A percentile compares a stretch with the other conserved stretches of the same genome.
These are phyloP conservation scores for Fusarium sp. DNA, from an alignment of 2,329 filamentous ascomycete genomes.

Conservation along the genomic window DNA sequence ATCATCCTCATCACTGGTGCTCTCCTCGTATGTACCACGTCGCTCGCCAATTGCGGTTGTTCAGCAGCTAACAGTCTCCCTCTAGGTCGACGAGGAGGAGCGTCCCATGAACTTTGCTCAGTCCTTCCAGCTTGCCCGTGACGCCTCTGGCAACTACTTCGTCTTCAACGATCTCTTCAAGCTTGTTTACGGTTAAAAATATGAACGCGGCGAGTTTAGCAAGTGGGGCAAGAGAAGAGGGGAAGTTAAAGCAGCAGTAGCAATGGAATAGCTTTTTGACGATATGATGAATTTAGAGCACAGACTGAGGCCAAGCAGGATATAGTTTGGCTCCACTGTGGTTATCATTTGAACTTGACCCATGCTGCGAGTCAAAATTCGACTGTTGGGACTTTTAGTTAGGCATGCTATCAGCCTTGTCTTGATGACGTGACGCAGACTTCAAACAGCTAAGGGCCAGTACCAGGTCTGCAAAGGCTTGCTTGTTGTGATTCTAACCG, in stretches of 20 bases:
- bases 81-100: slow-evolving; percentile 86
- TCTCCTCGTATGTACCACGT: slow-evolving; percentile 73
- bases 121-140: slow-evolving; percentile 84
- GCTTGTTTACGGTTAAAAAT: slow-evolving; percentile 75
- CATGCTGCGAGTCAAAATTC: slow-evolving; percentile 1
- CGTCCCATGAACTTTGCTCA: slow-evolving; percentile 93
- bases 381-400: slow-evolving; percentile 1
- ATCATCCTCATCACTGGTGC: slow-evolving; percentile 90
- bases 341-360: slow-evolving; percentile 11
- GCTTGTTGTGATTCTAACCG: neutral
- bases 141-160: slow-evolving; percentile 77
- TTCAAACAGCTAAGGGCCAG: neutral
- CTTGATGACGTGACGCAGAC: slow-evolving; percentile 10
- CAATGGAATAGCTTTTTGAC: slow-evolving; percentile 37
- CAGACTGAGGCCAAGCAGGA: slow-evolving; percentile 10
- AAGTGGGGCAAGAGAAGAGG: slow-evolving; percentile 37
- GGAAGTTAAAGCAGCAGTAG: slow-evolving; percentile 35
- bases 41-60: neutral
- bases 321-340: slow-evolving; percentile 20
- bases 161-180: slow-evolving; percentile 97
- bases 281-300: slow-evolving; percentile 45
- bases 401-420: slow-evolving; percentile 10
- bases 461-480: neutral
- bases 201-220: slow-evolving; percentile 21
- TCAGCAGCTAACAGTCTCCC: slow-evolving; percentile 13